Evolutionary conservation across 2,329 filamentous ascomycete species (phyloP), one percentile per base, ranked within the genome.

Genomic region (Epicoccum nigrum): DNA sequence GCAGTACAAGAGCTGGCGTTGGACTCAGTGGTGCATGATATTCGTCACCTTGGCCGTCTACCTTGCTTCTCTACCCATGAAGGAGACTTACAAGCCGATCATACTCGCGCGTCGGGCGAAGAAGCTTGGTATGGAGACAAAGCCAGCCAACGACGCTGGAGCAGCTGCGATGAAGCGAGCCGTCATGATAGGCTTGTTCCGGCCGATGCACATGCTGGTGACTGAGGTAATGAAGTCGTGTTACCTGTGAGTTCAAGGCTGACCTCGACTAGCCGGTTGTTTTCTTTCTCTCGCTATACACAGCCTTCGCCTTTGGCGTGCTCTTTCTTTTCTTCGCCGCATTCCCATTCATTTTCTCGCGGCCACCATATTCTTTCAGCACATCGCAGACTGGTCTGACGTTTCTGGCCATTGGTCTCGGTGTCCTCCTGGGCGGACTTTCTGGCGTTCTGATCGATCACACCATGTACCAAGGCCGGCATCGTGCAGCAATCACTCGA

Each of bases 1-100:
- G 9, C 72, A 77, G 31, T 72, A 69, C 87, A 74, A 74, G 44
- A 67, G 64, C 27, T 79, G 75, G 74, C 66, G 70, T 4, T 80
- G 71, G 71, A 69, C 67, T 1, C 72, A 77, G 56, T 79, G 77
- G 76, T 69, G 68, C 50, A 74, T 73, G 20, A 67, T 79, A 12
- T 71, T 79, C 58, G 65, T 78, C 52, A 67, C 70, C 0, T 52
- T 75, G 2, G 65, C 68, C 6, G 68, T 72, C 1, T 73, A 69
- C 37, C n/a, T 75, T 15, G 49, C 64, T 1, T 54, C 78, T 0
- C 43, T 81, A 2, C 73, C 78, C 2, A 78, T 77, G 58, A 68
- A 74, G 25, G 84, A 87, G 62, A 85, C 84, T 0, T 85, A 83
- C 62, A 81, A 84, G 51, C 74, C 74, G 1, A 68, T 74, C 49